Evolutionary conservation across 2,329 filamentous ascomycete species (phyloP).

Genomic region (Penicillium janthinellum): DNA sequence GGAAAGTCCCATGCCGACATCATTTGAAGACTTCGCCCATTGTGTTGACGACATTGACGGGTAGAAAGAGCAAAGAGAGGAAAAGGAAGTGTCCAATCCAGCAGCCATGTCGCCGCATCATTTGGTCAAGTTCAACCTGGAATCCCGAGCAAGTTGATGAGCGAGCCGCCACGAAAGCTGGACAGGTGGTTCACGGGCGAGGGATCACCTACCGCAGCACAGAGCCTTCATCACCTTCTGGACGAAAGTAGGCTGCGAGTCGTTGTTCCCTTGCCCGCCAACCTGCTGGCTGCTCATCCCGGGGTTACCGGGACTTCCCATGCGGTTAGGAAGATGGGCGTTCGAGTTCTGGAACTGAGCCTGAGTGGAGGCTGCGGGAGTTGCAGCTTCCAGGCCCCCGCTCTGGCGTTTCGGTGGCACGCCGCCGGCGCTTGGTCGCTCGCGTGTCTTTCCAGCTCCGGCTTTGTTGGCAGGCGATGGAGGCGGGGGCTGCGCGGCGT

Average conservation of each 20-base stretch:
- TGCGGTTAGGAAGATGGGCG: slow-evolving; percentile 72
- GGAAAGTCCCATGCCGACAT: slow-evolving; percentile 26
- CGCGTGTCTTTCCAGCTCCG: slow-evolving; percentile 69
- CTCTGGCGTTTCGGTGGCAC: slow-evolving; percentile 75
- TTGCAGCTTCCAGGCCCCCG: slow-evolving; percentile 67
- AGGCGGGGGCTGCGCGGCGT: slow-evolving; percentile 87
- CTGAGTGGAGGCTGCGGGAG: slow-evolving; percentile 86
- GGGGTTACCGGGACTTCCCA: slow-evolving; percentile 59
- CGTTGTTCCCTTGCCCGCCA: slow-evolving; percentile 59
- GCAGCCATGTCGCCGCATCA: slow-evolving; percentile 13
- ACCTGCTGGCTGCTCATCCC: slow-evolving; percentile 60
- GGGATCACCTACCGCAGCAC: slow-evolving; percentile 71
- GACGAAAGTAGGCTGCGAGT: slow-evolving; percentile 77
- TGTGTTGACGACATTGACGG: slow-evolving; percentile 15
- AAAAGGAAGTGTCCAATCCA: slow-evolving; percentile 20
- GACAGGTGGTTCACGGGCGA: slow-evolving; percentile 13
- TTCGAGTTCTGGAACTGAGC: slow-evolving; percentile 96
- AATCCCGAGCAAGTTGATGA: slow-evolving; percentile 27
- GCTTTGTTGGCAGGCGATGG: slow-evolving; percentile 75
- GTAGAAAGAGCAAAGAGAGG: slow-evolving; percentile 17
- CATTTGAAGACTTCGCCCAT: slow-evolving; percentile 17
- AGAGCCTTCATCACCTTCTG: slow-evolving; percentile 91
- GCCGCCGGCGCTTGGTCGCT: slow-evolving; percentile 76
- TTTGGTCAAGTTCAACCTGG: slow-evolving; percentile 37
- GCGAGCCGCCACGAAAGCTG: slow-evolving; percentile 23